These are phyloP conservation scores for Chalaropsis ovoidea DNA, from an alignment of 2,329 filamentous ascomycete genomes.

Conservation along the genomic window DNA sequence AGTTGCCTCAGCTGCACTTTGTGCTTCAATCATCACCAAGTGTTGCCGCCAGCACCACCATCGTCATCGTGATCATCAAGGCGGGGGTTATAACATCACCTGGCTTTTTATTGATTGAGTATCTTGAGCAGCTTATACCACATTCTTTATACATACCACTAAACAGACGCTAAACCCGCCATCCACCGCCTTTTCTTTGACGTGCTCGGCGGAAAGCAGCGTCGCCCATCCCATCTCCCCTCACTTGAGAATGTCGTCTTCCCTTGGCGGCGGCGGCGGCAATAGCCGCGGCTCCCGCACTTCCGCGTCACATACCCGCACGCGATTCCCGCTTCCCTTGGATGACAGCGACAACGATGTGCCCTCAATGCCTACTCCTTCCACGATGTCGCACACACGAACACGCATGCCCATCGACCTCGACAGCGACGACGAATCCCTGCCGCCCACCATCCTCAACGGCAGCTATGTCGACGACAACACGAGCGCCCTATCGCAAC, in stretches of 20 bases:
- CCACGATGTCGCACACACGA: conserved; percentile 24
- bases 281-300: conserved; percentile 17
- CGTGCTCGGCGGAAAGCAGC: background rate
- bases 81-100: background rate
- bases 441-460: conserved; percentile 15
- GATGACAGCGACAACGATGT: conserved; percentile 24
- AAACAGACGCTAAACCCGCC: no score
- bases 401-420: conserved; percentile 23
- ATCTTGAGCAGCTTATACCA: background rate
- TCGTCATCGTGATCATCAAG: background rate
- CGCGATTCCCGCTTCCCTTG: conserved; percentile 19
- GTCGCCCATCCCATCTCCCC: background rate
- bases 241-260: conserved; percentile 15
- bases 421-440: conserved; percentile 24
- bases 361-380: conserved; percentile 17
- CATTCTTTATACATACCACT: background rate
- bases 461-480: conserved; percentile 23
- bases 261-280: conserved; percentile 18
- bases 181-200: background rate
- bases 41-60: background rate
- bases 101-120: background rate
- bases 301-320: conserved; percentile 22
- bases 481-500: conserved; percentile 15
- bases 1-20: background rate
- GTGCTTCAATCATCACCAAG: conserved; percentile 4